phyloP scores from a whole-genome alignment of 1,284 basidiomycete species.

The Ganoderma lucidum region DNA sequence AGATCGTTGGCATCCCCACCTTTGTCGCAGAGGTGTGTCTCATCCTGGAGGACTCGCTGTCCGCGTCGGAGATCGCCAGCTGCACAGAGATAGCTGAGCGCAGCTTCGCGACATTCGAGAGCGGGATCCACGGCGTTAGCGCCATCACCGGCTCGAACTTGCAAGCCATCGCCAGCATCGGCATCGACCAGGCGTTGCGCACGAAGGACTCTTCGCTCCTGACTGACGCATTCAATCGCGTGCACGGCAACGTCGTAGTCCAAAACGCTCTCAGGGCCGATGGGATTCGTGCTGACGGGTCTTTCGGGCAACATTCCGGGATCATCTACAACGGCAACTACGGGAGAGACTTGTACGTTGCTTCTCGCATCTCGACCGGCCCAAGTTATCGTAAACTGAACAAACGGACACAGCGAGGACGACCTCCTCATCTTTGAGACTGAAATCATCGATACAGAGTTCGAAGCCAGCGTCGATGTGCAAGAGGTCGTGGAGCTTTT shows the following conservation, averaged over 20 bases:
- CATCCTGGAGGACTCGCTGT: slow-evolving; percentile 56
- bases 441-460: slow-evolving; percentile 60
- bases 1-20: slow-evolving; percentile 69
- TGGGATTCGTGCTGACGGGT: slow-evolving; percentile 70
- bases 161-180: slow-evolving; percentile 64
- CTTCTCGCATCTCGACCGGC: neutral
- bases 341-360: slow-evolving; percentile 65
- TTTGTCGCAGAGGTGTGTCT: slow-evolving; percentile 65
- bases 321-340: slow-evolving; percentile 73
- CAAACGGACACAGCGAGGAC: slow-evolving; percentile 48
- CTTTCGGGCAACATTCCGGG: slow-evolving; percentile 68
- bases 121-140: slow-evolving; percentile 53
- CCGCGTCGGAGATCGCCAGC: slow-evolving; percentile 49
- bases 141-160: slow-evolving; percentile 69
- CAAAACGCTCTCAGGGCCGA: slow-evolving; percentile 56
- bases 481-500: slow-evolving; percentile 56
- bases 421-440: slow-evolving; percentile 60
- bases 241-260: slow-evolving; percentile 58
- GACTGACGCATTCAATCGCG: slow-evolving; percentile 54
- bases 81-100: slow-evolving; percentile 63
- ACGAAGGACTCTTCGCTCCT: slow-evolving; percentile 53
- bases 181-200: slow-evolving; percentile 59
- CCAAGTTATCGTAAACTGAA: neutral
- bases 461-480: slow-evolving; percentile 48
- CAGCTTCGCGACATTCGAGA: slow-evolving; percentile 58